Evolutionary conservation across 805 yeast species (phyloP).

Genomic region (Clavispora fructus): DNA sequence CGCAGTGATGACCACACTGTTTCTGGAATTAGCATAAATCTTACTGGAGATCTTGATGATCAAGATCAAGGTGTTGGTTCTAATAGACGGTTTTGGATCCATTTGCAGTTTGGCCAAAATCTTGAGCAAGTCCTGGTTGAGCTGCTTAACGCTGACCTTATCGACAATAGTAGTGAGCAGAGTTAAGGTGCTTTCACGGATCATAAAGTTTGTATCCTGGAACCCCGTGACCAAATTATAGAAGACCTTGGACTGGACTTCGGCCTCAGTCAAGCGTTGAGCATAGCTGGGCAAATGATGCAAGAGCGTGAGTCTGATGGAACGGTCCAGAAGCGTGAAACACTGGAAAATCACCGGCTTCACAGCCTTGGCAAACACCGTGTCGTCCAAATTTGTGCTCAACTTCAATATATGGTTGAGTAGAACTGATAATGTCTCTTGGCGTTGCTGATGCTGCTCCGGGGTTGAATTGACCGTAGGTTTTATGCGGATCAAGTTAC

Average conservation of each 20-base stretch:
- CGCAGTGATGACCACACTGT: conserved; percentile 81
- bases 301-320: conserved; percentile 68
- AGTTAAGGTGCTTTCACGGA: conserved; percentile 75
- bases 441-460: conserved; percentile 27
- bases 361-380: conserved; percentile 36
- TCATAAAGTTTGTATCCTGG: conserved; percentile 74
- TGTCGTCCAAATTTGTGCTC: conserved; percentile 23
- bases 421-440: conserved; percentile 33
- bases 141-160: conserved; percentile 67
- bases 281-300: conserved; percentile 55
- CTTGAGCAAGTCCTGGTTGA: conserved; percentile 80
- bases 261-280: conserved; percentile 46
- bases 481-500: conserved; percentile 21
- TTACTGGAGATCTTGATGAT: conserved; percentile 59
- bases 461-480: conserved; percentile 23
- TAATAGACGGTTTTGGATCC: conserved; percentile 69
- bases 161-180: conserved; percentile 57
- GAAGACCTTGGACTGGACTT: conserved; percentile 66
- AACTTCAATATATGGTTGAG: conserved; percentile 39
- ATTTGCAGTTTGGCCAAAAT: conserved; percentile 76
- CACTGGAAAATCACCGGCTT: conserved; percentile 63
- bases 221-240: conserved; percentile 72
- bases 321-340: conserved; percentile 67
- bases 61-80: conserved; percentile 71
- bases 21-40: conserved; percentile 51